Evolutionary conservation across 2,329 filamentous ascomycete genomes (phyloP), one percentile per base, ranked within the genome.

Genomic region (Piedraia hortae): DNA sequence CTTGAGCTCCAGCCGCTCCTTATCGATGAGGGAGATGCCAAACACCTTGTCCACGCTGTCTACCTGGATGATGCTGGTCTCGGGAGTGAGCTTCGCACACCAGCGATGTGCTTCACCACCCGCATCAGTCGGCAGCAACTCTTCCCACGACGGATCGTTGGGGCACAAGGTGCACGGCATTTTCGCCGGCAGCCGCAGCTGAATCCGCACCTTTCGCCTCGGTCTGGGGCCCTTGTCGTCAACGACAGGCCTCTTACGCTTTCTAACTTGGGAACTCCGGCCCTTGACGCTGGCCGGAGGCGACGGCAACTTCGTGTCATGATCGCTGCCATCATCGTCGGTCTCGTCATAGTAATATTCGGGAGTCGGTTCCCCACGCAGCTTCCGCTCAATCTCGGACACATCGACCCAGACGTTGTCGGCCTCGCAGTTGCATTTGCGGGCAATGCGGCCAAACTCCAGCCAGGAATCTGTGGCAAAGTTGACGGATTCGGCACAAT

Each of bases 371-470:
- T 93, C 80, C 19, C 85, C 85, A 22, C 80, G 64, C 20, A 93
- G 50, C 43, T 88, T 91, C 28, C 85, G 74, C 47, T 97, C 78
- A 26, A 97, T 88, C 37, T 91, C 85, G 26, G 75, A 68, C 3
- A 93, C 78, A 39, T 97, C 80, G 23, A 97, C 78, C 80, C 88
- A 97, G 3, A 97, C 85, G 37, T 82, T 93, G 51, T 97, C 85
- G 28, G 88, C 67, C 32, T 90, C 80, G 41, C 85, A 97, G 39
- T 93, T 70, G 46, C 85, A 97, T 44, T 85, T 88, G 48, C 91
- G 90, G 9, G 85, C 85, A 34, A 90, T 78, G 36, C 78, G 75
- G 11, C 80, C 85, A 53, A 85, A 91, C 22, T 88, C 71, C 20
- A 97, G 51, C 85, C 85, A 97, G 14, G 75, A 71, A 33, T 91